Conservation (phyloP, 805 yeast genomes). For the Blastobotrys americana region DNA sequence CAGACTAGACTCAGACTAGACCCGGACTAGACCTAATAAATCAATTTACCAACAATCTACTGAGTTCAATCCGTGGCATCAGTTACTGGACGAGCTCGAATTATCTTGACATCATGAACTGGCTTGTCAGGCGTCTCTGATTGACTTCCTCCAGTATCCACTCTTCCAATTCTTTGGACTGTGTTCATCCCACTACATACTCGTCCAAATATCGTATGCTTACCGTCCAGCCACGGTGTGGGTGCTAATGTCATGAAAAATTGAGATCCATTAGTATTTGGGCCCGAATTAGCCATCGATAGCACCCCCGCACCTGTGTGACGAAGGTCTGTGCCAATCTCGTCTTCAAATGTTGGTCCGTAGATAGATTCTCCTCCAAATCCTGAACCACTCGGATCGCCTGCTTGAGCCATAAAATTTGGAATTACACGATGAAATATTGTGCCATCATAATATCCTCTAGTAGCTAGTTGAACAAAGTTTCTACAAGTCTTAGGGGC, state of each 20-base stretch:
- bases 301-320: slow-evolving; percentile 78
- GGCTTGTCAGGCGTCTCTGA: neutral
- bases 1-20: no score
- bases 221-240: slow-evolving; percentile 84
- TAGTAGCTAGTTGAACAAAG: slow-evolving; percentile 19
- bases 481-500: slow-evolving; percentile 24
- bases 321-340: slow-evolving; percentile 42
- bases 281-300: slow-evolving; percentile 92
- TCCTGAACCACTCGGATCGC: slow-evolving; percentile 30
- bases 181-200: slow-evolving; percentile 39
- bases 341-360: slow-evolving; percentile 77
- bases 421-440: slow-evolving; percentile 71
- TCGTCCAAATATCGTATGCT: slow-evolving; percentile 87
- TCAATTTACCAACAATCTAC: no score
- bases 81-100: neutral
- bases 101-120: neutral
- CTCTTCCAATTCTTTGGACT: slow-evolving; percentile 52
- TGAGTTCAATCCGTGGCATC: no score
- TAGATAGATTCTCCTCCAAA: slow-evolving; percentile 69
- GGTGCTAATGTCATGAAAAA: slow-evolving; percentile 82
- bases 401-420: slow-evolving; percentile 29
- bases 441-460: slow-evolving; percentile 50
- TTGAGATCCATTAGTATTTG: slow-evolving; percentile 85
- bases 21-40: no score
- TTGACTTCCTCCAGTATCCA: slow-evolving; percentile 35